Base-by-base conservation (phyloP, 352 stramenopile species). In the Phytophthora ramorum region DNA sequence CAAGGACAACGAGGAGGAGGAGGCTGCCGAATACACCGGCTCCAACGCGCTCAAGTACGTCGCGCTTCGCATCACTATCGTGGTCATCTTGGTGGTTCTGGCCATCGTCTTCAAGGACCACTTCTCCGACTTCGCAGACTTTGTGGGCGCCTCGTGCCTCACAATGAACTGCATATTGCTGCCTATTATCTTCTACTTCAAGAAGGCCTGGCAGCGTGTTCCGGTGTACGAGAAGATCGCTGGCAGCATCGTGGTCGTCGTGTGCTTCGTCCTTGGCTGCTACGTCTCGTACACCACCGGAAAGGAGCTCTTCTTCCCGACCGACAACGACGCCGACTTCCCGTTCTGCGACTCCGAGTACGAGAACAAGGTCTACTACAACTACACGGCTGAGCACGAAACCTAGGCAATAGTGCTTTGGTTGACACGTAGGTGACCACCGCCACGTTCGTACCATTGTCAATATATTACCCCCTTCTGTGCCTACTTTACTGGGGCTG, bases 131-230 rank as follows among this genome's bases (percentile, higher is more conserved):
- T 79, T 91, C 32, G 70, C 68, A 10, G 79, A 89, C 60, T 88
- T 91, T 14, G 63, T 87, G 28, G 82, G 82, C 22, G 79, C 82
- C 0, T 91, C 75, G 34, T 69, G 66, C 45, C 78, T 84, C 44
- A 78, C 79, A 1, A 61, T 73, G n/a, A 81, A 79, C 61, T 91
- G 75, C 63, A 87, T 89, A 30, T 66, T 89, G 0, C 53, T 91
- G 40, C 82, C 82, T 0, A 88, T 86, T 19, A 45, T 76, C 10
- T 87, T 89, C 58, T 91, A 91, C 71, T 69, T 88, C 48, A 83
- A 83, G 53, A 86, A 85, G 71, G 48, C 79, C 4, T 87, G 78
- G 78, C 30, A 20, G n/a, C 60, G 63, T 12, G 43, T 89, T 2
- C 56, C 65, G 3, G 24, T 71, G 14, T 77, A 68, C 40, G 69